Percentiles rank a stretch among this genome's conserved stretches.
Evolutionary conservation across 495 filamentous ascomycete species (phyloP).

Genomic region (Cercophora scortea): DNA sequence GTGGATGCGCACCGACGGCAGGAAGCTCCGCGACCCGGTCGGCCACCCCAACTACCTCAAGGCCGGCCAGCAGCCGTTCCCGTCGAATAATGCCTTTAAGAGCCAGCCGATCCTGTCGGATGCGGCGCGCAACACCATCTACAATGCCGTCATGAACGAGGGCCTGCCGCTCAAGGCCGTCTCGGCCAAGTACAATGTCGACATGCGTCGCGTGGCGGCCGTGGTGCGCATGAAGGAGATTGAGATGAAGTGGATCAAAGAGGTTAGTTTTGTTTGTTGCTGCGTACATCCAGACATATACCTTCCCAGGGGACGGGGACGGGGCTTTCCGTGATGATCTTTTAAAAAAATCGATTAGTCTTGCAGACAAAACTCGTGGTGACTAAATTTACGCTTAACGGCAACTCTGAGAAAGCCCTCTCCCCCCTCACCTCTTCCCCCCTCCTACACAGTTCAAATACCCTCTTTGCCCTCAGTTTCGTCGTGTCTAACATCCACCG

Average conservation of each 20-base stretch:
- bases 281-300: not conserved
- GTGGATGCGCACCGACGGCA: conserved; percentile 3
- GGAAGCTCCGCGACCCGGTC: not conserved
- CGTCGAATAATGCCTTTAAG: conserved; percentile 61
- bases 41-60: conserved; percentile 2
- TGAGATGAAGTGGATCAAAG: conserved; percentile 65
- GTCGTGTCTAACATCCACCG: not conserved
- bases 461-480: too few species aligned
- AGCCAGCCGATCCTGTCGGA: conserved; percentile 73
- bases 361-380: conserved; percentile 87
- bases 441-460: not conserved
- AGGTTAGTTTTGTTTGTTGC: conserved; percentile 44
- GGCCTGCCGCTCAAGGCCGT: conserved; percentile 68
- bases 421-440: conserved; percentile 2
- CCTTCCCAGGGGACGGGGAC: not conserved
- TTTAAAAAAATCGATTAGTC: conserved; percentile 97
- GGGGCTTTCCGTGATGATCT: conserved; percentile 45
- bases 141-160: conserved; percentile 51
- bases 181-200: conserved; percentile 68
- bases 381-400: conserved; percentile 49
- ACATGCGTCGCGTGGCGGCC: conserved; percentile 80
- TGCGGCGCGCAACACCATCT: conserved; percentile 67
- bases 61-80: conserved; percentile 50
- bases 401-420: conserved; percentile 34
- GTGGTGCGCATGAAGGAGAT: conserved; percentile 82